Percentiles rank a stretch among this genome's conserved stretches.
These are phyloP conservation scores for Russula griseocarnosa DNA, from an alignment of 768 basidiomycete genomes.

Conservation along the genomic window DNA sequence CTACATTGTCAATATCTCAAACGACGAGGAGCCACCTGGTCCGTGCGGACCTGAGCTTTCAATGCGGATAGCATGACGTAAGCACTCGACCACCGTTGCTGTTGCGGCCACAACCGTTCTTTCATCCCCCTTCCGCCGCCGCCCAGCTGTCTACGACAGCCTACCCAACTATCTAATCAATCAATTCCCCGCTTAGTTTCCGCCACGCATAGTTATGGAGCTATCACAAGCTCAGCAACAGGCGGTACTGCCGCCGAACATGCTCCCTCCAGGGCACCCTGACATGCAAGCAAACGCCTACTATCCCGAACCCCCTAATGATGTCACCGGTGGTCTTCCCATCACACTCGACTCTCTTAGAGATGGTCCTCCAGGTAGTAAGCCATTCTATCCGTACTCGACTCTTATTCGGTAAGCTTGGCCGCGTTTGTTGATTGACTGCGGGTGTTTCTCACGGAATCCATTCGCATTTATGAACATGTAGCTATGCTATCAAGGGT, in stretches of 20 bases:
- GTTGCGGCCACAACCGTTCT: constrained; percentile 42
- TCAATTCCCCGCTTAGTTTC: not conserved
- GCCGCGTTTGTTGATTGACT: constrained; percentile 2
- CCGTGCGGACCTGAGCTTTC: constrained; percentile 50
- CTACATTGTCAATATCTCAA: constrained; percentile 27
- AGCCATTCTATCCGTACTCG: constrained; percentile 89
- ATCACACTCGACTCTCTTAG: constrained; percentile 84
- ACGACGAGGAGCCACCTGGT: constrained; percentile 38
- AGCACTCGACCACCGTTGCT: constrained; percentile 36
- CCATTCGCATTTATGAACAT: not conserved
- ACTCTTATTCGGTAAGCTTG: constrained; percentile 77
- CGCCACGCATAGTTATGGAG: constrained; percentile 9
- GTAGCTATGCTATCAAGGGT: constrained; percentile 86
- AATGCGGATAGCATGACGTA: constrained; percentile 43
- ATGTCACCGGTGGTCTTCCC: constrained; percentile 78
- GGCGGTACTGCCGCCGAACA: constrained; percentile 59
- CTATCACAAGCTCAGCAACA: constrained; percentile 39
- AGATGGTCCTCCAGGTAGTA: constrained; percentile 83
- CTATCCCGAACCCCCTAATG: constrained; percentile 71
- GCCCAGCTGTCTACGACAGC: constrained; percentile 31
- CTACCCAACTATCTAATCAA: not conserved
- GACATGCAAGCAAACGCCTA: constrained; percentile 46
- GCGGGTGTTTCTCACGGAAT: constrained; percentile 15
- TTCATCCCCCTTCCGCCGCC: constrained; percentile 39
- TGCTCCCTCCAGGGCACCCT: constrained; percentile 44